Evolutionary conservation across 2,329 filamentous ascomycete species (phyloP), one percentile per base, ranked within the genome.

Genomic region (Tolypocladium sp.): DNA sequence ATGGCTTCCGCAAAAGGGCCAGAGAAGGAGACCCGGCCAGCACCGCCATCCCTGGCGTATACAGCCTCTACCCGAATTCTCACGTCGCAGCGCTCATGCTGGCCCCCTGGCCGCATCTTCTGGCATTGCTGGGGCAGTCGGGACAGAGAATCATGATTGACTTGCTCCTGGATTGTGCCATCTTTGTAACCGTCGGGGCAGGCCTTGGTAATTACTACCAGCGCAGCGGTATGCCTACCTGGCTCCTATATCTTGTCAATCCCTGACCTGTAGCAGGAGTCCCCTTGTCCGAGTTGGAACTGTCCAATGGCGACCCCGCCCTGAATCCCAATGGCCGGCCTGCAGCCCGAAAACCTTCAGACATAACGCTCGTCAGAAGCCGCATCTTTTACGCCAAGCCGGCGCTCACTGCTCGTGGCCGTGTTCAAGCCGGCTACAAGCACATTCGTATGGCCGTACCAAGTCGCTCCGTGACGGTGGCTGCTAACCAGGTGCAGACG

Each of bases 341-440:
- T 22, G n/a, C 20, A 22, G n/a, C 27, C n/a, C 64, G 69, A 30
- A 69, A 73, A 20, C 77, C 79, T 12, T 82, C 82, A 46, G 82
- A 85, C 20, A 91, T 97, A 59, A 75, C 78, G 1, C 88, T 99
- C 67, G 84, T 92, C 54, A 86, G 92, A 61, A 91, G 84, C 68
- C 85, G 91, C 25, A 95, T 97, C 79, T 80, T 97, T 56, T 97
- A 97, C 73, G 88, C 90, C 27, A 86, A 85, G 65, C 84, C 91
- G 25, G 81, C 83, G 2, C 76, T 92, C 37, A 93, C 88, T 66
- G 78, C 84, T 3, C 83, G 82, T 64, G 87, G 89, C 3, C 73
- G 79, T 10, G 81, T 94, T 9, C 81, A 84, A 22, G 87, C 89
- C 70, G 93, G 94, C 2, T 79, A 96, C 58, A 85, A 86, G 63